Evolutionary conservation across 805 yeast species (phyloP).

Genomic region (Kluyveromyces siamensis): DNA sequence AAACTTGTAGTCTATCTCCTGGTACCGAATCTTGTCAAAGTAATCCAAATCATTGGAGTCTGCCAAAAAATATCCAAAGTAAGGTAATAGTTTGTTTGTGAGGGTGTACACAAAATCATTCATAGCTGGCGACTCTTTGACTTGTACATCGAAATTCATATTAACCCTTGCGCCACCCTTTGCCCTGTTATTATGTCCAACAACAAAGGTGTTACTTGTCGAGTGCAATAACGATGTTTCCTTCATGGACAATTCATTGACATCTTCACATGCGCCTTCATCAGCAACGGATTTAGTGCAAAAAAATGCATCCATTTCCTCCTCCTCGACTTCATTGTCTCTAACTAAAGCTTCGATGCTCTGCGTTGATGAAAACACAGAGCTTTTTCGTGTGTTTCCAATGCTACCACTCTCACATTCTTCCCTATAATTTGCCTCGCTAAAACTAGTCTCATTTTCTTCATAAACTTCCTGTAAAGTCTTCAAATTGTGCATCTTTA

Average conservation of each 20-base stretch:
- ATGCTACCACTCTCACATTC: neutral
- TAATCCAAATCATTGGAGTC: constrained; percentile 19
- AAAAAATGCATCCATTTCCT: neutral
- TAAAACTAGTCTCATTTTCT: neutral
- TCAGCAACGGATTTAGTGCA: neutral
- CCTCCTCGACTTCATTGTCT: neutral
- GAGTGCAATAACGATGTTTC: neutral
- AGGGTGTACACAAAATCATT: constrained; percentile 11
- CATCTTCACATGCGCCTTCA: neutral
- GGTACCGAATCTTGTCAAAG: constrained; percentile 26
- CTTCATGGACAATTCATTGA: neutral
- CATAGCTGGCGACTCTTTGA: neutral
- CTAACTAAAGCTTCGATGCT: neutral
- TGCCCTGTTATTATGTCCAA: too few relatives aligned
- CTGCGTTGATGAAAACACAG: constrained; percentile 1
- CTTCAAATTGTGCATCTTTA: constrained; percentile 7
- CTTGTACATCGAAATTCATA: constrained; percentile 3
- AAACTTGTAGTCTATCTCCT: constrained; percentile 27
- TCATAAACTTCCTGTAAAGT: neutral
- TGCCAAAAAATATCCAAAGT: constrained; percentile 14
- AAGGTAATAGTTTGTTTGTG: constrained; percentile 15
- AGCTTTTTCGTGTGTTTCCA: constrained; percentile 1
- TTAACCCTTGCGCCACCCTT: neutral
- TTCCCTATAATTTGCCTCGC: neutral
- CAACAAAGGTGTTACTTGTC: too few relatives aligned